Base-by-base conservation (phyloP, 306 rosid species). In the Acacia confusa region DNA sequence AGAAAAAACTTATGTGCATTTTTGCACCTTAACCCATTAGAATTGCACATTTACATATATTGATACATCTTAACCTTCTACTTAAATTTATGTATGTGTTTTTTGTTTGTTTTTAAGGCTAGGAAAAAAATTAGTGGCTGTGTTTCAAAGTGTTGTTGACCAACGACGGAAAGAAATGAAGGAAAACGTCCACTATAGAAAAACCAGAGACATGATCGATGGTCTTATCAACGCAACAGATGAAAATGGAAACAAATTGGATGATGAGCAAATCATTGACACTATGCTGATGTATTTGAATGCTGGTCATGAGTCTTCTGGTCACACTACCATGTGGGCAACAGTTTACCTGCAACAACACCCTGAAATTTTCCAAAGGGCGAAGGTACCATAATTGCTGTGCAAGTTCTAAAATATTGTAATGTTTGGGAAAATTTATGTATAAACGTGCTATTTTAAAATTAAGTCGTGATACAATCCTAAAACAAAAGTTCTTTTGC, bases 271-370 rank as follows among this genome's bases (percentile, higher is more conserved):
- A 17, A 87, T 94, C 41, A 92, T 92, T 73, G 98, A 94, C 77
- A 73, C 90, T 28, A 75, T 94, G 85, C 6, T 92, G 32, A 94
- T 94, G 98, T 94, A 94, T 48, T 86, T 94, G 85, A 94, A 94
- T 79, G 98, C 94, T 2, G 97, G 97, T 44, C 98, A 94, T 84
- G 98, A 94, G 66, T 94, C 98, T 83, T 94, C 97, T 1, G 98
- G 91, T 1, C 98, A 94, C 66, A 89, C 72, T 22, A 90, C 92
- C 22, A 94, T 91, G 94, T 94, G 98, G 98, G 84, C 97, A 0
- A 67, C 87, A 52, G 48, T 81, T 79, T 88, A 73, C 63, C 77
- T 94, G 0, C 86, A 88, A 65, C 47, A 79, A 60, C 88, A 91
- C 71, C 94, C 64, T 22, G 15, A 57, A 57, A 1, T 22, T 57